A percentile compares a stretch with the other conserved stretches of the same genome.
Evolutionary conservation across 306 rosid genomes (phyloP).

Genomic region (Glycyrrhiza uralensis): DNA sequence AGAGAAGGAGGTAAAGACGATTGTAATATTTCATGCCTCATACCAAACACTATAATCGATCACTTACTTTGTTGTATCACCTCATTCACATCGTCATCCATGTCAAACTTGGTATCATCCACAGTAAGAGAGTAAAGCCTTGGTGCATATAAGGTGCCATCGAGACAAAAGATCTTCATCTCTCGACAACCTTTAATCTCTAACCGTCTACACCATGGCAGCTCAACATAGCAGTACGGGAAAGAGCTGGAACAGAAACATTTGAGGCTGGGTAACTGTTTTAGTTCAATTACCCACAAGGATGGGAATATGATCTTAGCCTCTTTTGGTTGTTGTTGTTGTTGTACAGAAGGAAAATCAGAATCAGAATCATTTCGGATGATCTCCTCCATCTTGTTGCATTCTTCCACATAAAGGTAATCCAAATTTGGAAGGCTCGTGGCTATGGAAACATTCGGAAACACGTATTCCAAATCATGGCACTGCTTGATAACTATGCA

Average conservation of each 20-base stretch:
- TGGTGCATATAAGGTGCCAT: neutral
- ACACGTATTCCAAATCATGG: neutral
- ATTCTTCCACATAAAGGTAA: rapidly evolving
- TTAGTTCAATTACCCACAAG: rapidly evolving
- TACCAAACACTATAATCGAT: too few relatives aligned
- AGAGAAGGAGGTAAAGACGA: too few relatives aligned
- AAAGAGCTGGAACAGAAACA: neutral
- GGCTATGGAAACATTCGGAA: neutral
- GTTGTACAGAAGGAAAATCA: neutral
- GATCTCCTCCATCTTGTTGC: neutral
- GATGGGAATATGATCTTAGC: neutral
- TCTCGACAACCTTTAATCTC: neutral
- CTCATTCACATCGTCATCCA: too few relatives aligned
- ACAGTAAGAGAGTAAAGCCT: too few relatives aligned
- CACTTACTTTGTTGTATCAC: too few relatives aligned
- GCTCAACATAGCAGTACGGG: neutral
- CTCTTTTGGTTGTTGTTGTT: neutral
- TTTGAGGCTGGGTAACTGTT: neutral
- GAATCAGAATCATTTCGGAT: neutral
- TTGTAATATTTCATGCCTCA: too few relatives aligned
- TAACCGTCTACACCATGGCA: neutral
- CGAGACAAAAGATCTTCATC: neutral
- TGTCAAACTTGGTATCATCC: too few relatives aligned
- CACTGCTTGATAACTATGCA: rapidly evolving
- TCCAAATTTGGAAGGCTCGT: neutral